phyloP scores from a whole-genome alignment of 768 basidiomycete species.

The Kwoniella heveanensis region DNA sequence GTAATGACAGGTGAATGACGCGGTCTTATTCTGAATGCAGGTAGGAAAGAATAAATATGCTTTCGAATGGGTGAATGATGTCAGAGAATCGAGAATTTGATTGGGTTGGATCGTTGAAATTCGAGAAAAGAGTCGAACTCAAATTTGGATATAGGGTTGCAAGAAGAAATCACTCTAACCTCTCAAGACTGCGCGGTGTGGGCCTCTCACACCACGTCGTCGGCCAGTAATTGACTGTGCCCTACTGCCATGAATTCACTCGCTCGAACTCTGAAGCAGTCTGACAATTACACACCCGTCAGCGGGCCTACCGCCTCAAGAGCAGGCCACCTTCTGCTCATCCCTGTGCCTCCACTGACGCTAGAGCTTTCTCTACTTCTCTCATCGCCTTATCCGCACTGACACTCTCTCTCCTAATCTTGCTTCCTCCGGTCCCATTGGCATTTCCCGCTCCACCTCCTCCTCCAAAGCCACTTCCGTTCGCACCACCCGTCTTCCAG shows the following conservation, averaged over 20 bases:
- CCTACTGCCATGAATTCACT: no score
- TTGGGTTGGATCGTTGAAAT: background rate
- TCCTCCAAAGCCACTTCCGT: constrained; percentile 2
- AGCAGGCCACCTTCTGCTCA: background rate
- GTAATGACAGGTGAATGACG: background rate
- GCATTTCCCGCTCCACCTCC: background rate
- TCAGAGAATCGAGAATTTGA: background rate
- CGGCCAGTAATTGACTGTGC: no score
- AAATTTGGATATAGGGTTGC: no score
- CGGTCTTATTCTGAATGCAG: background rate
- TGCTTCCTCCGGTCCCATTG: constrained; percentile 18
- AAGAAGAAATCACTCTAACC: no score
- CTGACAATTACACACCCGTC: no score
- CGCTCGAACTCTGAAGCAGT: no score
- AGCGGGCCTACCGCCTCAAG: no score
- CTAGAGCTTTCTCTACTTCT: constrained; percentile 51
- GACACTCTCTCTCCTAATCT: constrained; percentile 39
- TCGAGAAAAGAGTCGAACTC: no score
- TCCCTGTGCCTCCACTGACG: constrained; percentile 33
- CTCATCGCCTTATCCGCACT: constrained; percentile 54
- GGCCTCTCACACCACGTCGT: no score
- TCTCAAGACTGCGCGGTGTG: no score
- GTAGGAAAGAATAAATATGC: no score
- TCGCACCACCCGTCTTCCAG: constrained; percentile 8
- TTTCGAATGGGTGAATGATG: background rate